Evolutionary conservation across 306 rosid species (phyloP).

Genomic region (Mimosa pudica): DNA sequence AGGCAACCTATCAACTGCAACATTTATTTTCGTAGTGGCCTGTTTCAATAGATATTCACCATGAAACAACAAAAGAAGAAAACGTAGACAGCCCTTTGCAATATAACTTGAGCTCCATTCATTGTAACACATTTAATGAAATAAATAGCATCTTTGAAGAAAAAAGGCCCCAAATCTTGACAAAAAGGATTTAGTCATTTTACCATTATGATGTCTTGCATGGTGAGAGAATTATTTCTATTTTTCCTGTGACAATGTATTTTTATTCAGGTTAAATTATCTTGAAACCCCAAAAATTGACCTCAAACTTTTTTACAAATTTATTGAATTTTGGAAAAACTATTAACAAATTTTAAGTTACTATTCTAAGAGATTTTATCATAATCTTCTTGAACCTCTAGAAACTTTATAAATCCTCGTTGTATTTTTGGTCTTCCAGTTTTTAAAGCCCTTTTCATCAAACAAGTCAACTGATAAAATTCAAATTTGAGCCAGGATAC

Average conservation of each 20-base stretch:
- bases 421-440: neutral
- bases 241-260: neutral
- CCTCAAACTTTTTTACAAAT: neutral
- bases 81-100: constrained; percentile 1
- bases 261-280: neutral
- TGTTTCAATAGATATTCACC: constrained; percentile 51
- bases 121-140: neutral
- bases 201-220: neutral
- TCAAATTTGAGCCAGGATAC: neutral
- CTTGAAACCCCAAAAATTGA: neutral
- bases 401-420: neutral
- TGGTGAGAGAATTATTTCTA: neutral
- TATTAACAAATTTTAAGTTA: neutral
- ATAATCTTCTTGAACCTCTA: neutral
- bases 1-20: constrained; percentile 87
- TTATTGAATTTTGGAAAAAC: neutral
- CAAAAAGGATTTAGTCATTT: neutral
- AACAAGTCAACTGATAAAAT: neutral
- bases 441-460: neutral
- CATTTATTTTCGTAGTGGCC: constrained; percentile 91
- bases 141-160: neutral
- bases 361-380: neutral
- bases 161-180: neutral
- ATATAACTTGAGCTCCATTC: constrained; percentile 15
- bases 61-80: constrained; percentile 9